Percentiles rank a stretch among this genome's conserved stretches.
phyloP scores from a whole-genome alignment of 352 stramenopile genomes.

The Phytopythium ostracodes region DNA sequence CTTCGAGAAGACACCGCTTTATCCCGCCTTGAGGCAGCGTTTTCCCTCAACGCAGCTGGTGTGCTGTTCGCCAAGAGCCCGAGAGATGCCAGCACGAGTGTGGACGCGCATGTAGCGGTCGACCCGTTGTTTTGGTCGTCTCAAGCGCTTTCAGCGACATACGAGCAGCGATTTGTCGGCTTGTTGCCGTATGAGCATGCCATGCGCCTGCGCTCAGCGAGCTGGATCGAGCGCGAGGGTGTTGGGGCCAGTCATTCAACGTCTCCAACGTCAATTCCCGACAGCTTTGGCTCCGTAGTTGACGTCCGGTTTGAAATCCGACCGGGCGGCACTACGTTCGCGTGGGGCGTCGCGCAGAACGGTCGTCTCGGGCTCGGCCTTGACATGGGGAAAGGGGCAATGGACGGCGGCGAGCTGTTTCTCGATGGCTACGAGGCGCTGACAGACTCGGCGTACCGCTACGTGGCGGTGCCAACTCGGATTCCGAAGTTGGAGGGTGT shows the following conservation, averaged over 20 bases:
- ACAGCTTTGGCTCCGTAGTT: slow-evolving; percentile 25
- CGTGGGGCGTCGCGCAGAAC: slow-evolving; percentile 60
- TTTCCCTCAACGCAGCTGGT: slow-evolving; percentile 41
- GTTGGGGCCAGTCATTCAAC: no score
- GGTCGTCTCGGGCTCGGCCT: slow-evolving; percentile 52
- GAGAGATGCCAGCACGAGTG: slow-evolving; percentile 13
- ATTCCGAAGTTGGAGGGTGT: slow-evolving; percentile 42
- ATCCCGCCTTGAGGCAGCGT: slow-evolving; percentile 27
- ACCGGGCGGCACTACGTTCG: slow-evolving; percentile 48
- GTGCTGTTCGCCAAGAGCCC: slow-evolving; percentile 38
- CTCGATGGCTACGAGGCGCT: slow-evolving; percentile 65
- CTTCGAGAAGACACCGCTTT: slow-evolving; percentile 38
- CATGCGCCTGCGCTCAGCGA: slow-evolving; percentile 14
- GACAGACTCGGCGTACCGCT: slow-evolving; percentile 63
- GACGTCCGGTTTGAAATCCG: slow-evolving; percentile 45
- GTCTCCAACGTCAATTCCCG: not conserved
- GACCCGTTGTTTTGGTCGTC: slow-evolving; percentile 1
- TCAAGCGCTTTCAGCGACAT: not conserved
- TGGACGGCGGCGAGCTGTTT: slow-evolving; percentile 18
- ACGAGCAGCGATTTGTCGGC: slow-evolving; percentile 14
- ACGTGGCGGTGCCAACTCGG: slow-evolving; percentile 32
- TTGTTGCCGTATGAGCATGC: slow-evolving; percentile 26
- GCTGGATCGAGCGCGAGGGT: not conserved
- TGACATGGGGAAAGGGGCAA: not conserved
- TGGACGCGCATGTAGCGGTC: slow-evolving; percentile 13